These are phyloP conservation scores for Wickerhamomyces pijperi DNA, from an alignment of 805 yeast species.

Conservation along the genomic window DNA sequence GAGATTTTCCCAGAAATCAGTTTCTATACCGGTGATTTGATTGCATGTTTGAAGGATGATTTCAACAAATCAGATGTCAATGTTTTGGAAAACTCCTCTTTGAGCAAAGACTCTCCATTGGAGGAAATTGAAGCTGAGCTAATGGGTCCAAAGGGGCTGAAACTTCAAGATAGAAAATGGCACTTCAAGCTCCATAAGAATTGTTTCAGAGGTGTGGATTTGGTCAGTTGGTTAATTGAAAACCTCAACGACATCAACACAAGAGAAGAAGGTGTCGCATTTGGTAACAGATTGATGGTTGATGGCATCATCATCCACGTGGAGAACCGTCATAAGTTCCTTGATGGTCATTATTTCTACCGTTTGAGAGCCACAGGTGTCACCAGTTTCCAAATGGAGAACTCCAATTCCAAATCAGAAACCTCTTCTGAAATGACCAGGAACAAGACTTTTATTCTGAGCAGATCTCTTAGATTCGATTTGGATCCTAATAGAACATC, in stretches of 20 bases:
- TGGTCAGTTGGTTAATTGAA: constrained; percentile 77
- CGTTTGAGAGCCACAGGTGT: constrained; percentile 6
- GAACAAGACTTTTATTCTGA: constrained; percentile 37
- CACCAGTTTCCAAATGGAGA: constrained; percentile 5
- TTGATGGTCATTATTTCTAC: constrained; percentile 92
- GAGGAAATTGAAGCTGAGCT: constrained; percentile 49
- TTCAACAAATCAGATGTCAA: constrained; percentile 1
- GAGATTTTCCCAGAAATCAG: constrained; percentile 63
- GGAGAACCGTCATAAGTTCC: constrained; percentile 67
- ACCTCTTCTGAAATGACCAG: background rate
- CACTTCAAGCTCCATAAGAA: constrained; percentile 70
- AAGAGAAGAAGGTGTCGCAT: constrained; percentile 73
- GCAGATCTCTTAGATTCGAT: constrained; percentile 57
- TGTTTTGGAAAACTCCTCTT: constrained; percentile 20
- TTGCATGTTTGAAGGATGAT: constrained; percentile 47
- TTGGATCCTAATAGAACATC: constrained; percentile 67
- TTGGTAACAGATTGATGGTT: constrained; percentile 70
- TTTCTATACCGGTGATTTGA: constrained; percentile 81
- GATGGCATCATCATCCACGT: constrained; percentile 71
- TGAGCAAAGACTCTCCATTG: constrained; percentile 40
- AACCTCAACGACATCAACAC: constrained; percentile 70
- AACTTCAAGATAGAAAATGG: constrained; percentile 77
- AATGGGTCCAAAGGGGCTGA: constrained; percentile 54
- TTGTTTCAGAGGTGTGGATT: constrained; percentile 77
- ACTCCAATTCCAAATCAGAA: constrained; percentile 5